These are phyloP conservation scores for Xylaria sp. DNA, from an alignment of 2,329 filamentous ascomycete species.

Conservation along the genomic window DNA sequence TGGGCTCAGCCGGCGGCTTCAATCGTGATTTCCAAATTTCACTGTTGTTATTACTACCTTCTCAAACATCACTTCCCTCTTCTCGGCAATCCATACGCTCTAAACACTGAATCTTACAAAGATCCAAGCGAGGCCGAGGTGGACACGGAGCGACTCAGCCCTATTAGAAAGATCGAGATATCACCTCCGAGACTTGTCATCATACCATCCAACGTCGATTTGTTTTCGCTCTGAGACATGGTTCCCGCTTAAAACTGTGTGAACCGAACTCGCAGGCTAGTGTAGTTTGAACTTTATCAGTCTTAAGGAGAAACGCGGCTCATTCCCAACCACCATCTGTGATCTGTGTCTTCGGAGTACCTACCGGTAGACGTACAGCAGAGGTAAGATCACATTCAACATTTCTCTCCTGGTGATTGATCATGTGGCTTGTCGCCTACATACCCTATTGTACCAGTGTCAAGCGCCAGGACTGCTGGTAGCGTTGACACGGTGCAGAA, in stretches of 20 bases:
- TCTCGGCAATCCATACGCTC: neutral
- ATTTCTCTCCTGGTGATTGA: conserved; percentile 18
- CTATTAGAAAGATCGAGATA: conserved; percentile 27
- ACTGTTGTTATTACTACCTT: too few relatives aligned
- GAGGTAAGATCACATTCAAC: conserved; percentile 25
- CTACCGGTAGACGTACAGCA: neutral
- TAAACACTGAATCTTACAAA: neutral
- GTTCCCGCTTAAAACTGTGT: conserved; percentile 13
- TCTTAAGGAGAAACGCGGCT: conserved; percentile 10
- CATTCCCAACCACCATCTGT: conserved; percentile 18
- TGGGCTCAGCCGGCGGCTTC: conserved; percentile 20
- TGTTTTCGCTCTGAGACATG: conserved; percentile 22
- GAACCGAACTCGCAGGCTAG: conserved; percentile 15
- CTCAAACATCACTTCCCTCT: neutral
- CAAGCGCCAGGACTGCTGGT: conserved; percentile 14
- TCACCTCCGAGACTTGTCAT: conserved; percentile 29
- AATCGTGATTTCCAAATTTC: conserved; percentile 9
- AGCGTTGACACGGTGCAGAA: conserved; percentile 26
- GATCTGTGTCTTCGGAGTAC: conserved; percentile 1
- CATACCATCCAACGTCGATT: conserved; percentile 17
- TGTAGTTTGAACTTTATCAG: conserved; percentile 8
- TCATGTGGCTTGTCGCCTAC: conserved; percentile 24
- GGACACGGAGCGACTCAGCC: conserved; percentile 28
- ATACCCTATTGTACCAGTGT: conserved; percentile 19
- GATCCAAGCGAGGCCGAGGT: neutral